Percentiles rank a stretch among this genome's conserved stretches.
Evolutionary conservation across 805 yeast genomes (phyloP).

Genomic region (Saturnispora saitoi): DNA sequence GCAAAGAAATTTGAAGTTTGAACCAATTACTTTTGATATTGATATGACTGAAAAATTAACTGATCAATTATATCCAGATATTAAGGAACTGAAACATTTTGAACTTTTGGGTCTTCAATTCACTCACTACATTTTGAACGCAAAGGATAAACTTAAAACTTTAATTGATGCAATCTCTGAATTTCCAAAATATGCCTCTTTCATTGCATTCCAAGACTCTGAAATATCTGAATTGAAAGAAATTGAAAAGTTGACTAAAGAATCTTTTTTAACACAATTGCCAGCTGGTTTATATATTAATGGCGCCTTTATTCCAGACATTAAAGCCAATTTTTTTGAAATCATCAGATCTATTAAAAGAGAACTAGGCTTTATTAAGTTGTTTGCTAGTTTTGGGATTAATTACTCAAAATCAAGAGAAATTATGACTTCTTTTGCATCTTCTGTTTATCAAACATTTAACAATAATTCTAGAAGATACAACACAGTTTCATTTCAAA

Average conservation of each 20-base stretch:
- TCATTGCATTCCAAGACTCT: slow-evolving; percentile 25
- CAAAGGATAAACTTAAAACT: slow-evolving; percentile 28
- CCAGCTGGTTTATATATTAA: slow-evolving; percentile 53
- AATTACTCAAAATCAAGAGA: slow-evolving; percentile 27
- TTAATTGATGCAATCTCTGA: slow-evolving; percentile 37
- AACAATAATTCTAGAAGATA: slow-evolving; percentile 19
- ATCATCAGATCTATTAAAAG: slow-evolving; percentile 32
- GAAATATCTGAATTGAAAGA: slow-evolving; percentile 8
- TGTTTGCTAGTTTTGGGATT: slow-evolving; percentile 28
- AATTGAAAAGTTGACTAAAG: background rate
- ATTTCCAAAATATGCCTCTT: slow-evolving; percentile 46
- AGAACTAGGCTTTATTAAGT: slow-evolving; percentile 23
- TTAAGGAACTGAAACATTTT: slow-evolving; percentile 25
- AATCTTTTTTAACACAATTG: slow-evolving; percentile 11
- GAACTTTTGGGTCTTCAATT: slow-evolving; percentile 36
- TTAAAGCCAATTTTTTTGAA: slow-evolving; percentile 36
- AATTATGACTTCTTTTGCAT: slow-evolving; percentile 34
- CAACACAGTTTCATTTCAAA: slow-evolving; percentile 15
- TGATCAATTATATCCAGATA: slow-evolving; percentile 21
- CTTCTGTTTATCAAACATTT: slow-evolving; percentile 8
- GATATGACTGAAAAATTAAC: background rate
- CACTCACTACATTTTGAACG: slow-evolving; percentile 31
- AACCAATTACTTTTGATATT: background rate
- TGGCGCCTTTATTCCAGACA: slow-evolving; percentile 51
- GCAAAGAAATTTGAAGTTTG: background rate